Evolutionary conservation across 805 yeast genomes (phyloP).

Genomic region (Sugiyamaella mastotermitis): DNA sequence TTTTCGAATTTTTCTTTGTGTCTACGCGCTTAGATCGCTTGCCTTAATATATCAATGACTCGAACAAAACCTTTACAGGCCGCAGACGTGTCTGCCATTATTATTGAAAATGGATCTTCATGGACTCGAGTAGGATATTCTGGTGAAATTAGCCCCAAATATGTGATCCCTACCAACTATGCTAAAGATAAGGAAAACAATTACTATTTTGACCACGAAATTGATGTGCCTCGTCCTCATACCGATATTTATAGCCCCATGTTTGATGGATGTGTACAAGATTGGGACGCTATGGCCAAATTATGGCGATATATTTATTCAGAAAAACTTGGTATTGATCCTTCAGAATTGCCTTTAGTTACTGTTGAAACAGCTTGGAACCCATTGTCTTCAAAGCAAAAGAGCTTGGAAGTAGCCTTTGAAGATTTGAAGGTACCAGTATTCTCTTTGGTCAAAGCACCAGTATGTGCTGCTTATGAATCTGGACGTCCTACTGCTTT

Average conservation of each 20-base stretch:
- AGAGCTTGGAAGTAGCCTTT: constrained; percentile 66
- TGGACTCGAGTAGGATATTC: constrained; percentile 84
- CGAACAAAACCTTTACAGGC: constrained; percentile 18
- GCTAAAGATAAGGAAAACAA: constrained; percentile 31
- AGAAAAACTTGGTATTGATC: constrained; percentile 41
- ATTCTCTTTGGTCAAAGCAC: constrained; percentile 67
- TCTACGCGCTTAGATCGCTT: no score
- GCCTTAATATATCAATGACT: no score
- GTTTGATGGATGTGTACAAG: constrained; percentile 32
- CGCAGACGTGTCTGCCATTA: constrained; percentile 83
- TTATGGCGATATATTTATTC: constrained; percentile 65
- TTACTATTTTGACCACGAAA: constrained; percentile 32
- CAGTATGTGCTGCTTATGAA: constrained; percentile 50
- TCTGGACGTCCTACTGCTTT: constrained; percentile 67
- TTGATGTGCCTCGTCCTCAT: constrained; percentile 33
- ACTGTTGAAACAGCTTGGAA: constrained; percentile 68
- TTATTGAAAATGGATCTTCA: constrained; percentile 85
- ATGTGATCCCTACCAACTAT: constrained; percentile 66
- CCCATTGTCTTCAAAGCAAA: constrained; percentile 47
- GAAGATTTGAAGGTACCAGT: constrained; percentile 70
- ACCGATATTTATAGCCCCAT: constrained; percentile 31
- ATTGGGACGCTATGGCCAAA: constrained; percentile 63
- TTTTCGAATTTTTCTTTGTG: no score
- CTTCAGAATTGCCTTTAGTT: constrained; percentile 60
- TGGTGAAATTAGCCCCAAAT: constrained; percentile 83